Percentiles rank a stretch among this genome's conserved stretches.
Conservation (phyloP, 768 basidiomycete genomes). For the Tylopilus sp. region DNA sequence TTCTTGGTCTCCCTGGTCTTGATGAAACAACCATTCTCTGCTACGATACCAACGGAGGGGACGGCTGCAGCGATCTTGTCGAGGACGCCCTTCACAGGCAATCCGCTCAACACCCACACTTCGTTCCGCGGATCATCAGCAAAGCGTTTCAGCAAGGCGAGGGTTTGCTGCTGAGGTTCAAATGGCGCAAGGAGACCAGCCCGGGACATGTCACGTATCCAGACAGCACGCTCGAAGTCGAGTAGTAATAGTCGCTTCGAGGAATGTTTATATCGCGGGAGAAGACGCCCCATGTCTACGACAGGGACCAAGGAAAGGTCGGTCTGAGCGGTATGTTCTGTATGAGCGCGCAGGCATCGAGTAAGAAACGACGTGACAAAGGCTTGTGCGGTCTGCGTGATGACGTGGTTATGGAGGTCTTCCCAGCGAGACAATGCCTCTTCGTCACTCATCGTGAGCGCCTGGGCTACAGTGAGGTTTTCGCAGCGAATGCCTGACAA, state of each 20-base stretch:
- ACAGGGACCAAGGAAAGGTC: constrained; percentile 35
- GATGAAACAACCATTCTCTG: constrained; percentile 87
- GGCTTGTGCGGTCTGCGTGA: constrained; percentile 81
- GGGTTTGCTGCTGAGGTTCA: constrained; percentile 35
- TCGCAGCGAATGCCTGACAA: not conserved
- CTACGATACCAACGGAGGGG: constrained; percentile 76
- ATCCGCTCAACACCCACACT: constrained; percentile 79
- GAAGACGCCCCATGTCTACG: constrained; percentile 47
- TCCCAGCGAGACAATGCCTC: constrained; percentile 77
- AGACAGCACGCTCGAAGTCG: constrained; percentile 81
- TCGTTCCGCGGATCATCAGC: constrained; percentile 65
- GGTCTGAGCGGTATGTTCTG: constrained; percentile 50
- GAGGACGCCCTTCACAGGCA: constrained; percentile 60
- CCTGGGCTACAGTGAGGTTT: constrained; percentile 31
- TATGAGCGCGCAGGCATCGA: constrained; percentile 67
- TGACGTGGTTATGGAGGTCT: constrained; percentile 83
- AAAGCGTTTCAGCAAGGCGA: constrained; percentile 54
- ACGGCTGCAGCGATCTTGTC: constrained; percentile 58
- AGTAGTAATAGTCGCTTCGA: constrained; percentile 62
- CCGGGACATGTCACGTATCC: constrained; percentile 56
- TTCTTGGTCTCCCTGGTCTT: constrained; percentile 44
- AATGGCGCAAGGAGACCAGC: constrained; percentile 42
- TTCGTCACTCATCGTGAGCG: constrained; percentile 72
- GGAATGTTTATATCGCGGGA: constrained; percentile 67
- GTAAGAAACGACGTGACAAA: constrained; percentile 80